Evolutionary conservation across 2,329 filamentous ascomycete genomes (phyloP).

Genomic region (Trichothecium sympodiale): DNA sequence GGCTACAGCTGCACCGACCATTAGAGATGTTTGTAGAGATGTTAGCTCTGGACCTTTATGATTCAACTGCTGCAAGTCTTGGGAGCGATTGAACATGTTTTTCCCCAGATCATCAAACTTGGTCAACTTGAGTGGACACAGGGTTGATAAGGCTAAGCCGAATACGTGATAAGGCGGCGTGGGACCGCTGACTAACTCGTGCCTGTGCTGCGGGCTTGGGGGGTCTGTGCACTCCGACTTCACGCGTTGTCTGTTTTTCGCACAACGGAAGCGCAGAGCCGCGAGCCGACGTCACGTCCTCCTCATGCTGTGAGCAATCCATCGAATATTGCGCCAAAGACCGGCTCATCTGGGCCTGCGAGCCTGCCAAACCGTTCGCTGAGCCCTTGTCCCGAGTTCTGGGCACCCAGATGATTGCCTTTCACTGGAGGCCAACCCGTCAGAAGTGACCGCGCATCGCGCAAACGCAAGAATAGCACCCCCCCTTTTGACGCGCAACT

Average conservation of each 20-base stretch:
- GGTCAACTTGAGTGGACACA: too few relatives aligned
- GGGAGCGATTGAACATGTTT: too few relatives aligned
- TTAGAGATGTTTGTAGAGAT: too few relatives aligned
- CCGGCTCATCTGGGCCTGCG: too few relatives aligned
- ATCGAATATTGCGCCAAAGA: conserved; percentile 16
- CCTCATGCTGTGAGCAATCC: conserved; percentile 15
- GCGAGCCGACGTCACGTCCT: conserved; percentile 22
- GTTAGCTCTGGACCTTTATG: too few relatives aligned
- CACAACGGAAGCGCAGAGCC: conserved; percentile 14
- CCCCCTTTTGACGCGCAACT: not conserved
- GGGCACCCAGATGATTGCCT: conserved; percentile 1
- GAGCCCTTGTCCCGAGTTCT: not conserved
- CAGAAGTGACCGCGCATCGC: conserved; percentile 1
- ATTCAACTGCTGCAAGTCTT: too few relatives aligned
- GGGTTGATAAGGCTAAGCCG: not conserved
- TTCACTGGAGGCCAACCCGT: not conserved
- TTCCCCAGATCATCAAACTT: too few relatives aligned
- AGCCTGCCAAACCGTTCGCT: too few relatives aligned
- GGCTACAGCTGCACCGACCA: too few relatives aligned
- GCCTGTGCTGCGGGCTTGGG: not conserved
- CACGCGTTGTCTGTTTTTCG: conserved; percentile 31
- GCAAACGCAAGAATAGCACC: not conserved
- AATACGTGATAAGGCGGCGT: not conserved
- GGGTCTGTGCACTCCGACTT: conserved; percentile 24
- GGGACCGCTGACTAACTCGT: conserved; percentile 6